Base-by-base conservation (phyloP, 1,139 yeast genomes). In the Eremothecium gossypii region DNA sequence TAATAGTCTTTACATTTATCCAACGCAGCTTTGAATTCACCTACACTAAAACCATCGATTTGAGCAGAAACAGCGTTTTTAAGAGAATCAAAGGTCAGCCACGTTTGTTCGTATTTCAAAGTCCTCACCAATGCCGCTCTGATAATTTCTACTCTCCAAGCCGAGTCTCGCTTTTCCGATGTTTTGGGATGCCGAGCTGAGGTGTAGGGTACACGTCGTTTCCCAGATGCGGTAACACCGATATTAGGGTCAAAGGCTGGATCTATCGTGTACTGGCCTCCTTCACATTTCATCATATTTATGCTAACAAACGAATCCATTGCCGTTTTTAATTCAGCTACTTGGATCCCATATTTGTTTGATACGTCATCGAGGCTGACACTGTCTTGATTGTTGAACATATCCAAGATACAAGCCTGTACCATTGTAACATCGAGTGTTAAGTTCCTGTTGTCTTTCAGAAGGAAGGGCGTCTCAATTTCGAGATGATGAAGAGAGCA, bases 21-120 rank as follows among this genome's bases (percentile, higher is more conserved):
- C 11, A 60, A 36, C 3, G 63, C 62, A 11, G 54, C 57, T 29
- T 49, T 54, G 43, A 57, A 57, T 27, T 60, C 64, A 9, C 63
- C 63, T 2, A 55, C 44, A 45, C 63, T 60, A 29, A 50, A 41
- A 2, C 62, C 63, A 4, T 38, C 41, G 7, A 50, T 33, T 30
- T 50, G 53, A 1, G 39, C 20, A 8, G 42, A 39, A 5, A 53
- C 50, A 11, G 38, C 32, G 1, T 43, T 41, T 5, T 41, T 30
- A 10, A 58, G 39, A 7, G 38, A 42, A 6, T 47, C 48, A 31
- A 41, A 44, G 4, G 45, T 38, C 11, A 51, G 14, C 5, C 49
- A 49, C n/a, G 39, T 33, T 2, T 33, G 27, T 13, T 33, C 42
- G 1, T 50, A 46, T 39, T 60, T 58, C 26, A 59, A 27, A 5